Conservation (phyloP, 2,329 filamentous ascomycete species). For the Fusarium vanettenii region DNA sequence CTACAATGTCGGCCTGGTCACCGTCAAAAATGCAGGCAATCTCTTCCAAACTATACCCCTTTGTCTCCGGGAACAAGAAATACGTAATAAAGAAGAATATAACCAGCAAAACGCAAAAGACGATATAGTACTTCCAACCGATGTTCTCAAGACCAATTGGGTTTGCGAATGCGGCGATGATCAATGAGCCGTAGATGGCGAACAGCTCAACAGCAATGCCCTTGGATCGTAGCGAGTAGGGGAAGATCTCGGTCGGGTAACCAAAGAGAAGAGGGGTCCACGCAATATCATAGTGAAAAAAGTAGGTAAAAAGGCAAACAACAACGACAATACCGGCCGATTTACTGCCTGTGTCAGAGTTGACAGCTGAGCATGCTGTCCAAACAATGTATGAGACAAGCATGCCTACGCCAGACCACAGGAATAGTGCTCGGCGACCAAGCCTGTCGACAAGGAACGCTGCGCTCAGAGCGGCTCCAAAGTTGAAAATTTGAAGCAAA, state of each 20-base stretch:
- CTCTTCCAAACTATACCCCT: slow-evolving; percentile 41
- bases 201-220: slow-evolving; percentile 59
- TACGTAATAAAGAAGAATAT: slow-evolving; percentile 36
- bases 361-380: slow-evolving; percentile 54
- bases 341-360: slow-evolving; percentile 41
- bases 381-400: slow-evolving; percentile 49
- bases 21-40: slow-evolving; percentile 41
- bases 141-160: slow-evolving; percentile 47
- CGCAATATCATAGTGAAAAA: slow-evolving; percentile 58
- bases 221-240: slow-evolving; percentile 51
- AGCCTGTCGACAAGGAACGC: slow-evolving; percentile 56
- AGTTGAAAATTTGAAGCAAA: slow-evolving; percentile 55
- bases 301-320: slow-evolving; percentile 61
- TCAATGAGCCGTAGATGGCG: slow-evolving; percentile 49
- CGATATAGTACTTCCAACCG: slow-evolving; percentile 55
- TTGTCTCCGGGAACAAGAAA: slow-evolving; percentile 49
- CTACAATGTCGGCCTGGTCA: background rate
- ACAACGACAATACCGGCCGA: slow-evolving; percentile 58
- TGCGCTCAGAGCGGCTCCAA: slow-evolving; percentile 47
- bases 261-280: slow-evolving; percentile 60
- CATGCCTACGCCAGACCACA: slow-evolving; percentile 52
- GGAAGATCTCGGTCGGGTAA: slow-evolving; percentile 56
- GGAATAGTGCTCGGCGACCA: slow-evolving; percentile 56
- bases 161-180: slow-evolving; percentile 52
- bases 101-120: slow-evolving; percentile 46